phyloP scores from a whole-genome alignment of 164 flowering plant genomes.

The Piper betle region DNA sequence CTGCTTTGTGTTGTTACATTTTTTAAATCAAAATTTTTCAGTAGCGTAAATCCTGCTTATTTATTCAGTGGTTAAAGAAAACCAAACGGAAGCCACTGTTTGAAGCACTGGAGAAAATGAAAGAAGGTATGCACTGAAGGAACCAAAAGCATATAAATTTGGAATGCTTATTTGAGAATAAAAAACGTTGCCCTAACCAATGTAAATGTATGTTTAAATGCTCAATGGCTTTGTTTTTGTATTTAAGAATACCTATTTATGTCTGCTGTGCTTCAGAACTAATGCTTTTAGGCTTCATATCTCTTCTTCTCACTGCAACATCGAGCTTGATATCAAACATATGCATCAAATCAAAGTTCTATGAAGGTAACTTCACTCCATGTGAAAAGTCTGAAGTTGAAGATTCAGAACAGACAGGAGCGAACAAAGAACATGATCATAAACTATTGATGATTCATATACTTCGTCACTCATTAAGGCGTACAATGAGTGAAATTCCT shows the following conservation, averaged over 20 bases:
- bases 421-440: slow-evolving; percentile 25
- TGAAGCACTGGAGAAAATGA: slow-evolving; percentile 95
- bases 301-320: slow-evolving; percentile 91
- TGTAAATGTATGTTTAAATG: neutral
- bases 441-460: slow-evolving; percentile 37
- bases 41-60: slow-evolving; percentile 5
- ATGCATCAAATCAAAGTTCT: slow-evolving; percentile 83
- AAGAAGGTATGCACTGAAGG: slow-evolving; percentile 62
- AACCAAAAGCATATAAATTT: neutral
- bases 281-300: slow-evolving; percentile 97
- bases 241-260: neutral
- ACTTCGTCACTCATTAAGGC: slow-evolving; percentile 36
- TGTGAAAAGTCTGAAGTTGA: slow-evolving; percentile 55
- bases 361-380: slow-evolving; percentile 60
- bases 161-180: no score
- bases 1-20: no score
- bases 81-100: slow-evolving; percentile 80
- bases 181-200: no score
- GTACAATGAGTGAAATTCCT: slow-evolving; percentile 37
- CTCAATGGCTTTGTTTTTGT: neutral
- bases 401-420: slow-evolving; percentile 26
- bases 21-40: neutral
- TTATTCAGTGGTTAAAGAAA: slow-evolving; percentile 75
- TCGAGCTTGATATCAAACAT: slow-evolving; percentile 78
- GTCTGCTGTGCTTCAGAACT: slow-evolving; percentile 44